These are phyloP conservation scores for Amanita pallidorosea DNA, from an alignment of 768 basidiomycete genomes.

Conservation along the genomic window DNA sequence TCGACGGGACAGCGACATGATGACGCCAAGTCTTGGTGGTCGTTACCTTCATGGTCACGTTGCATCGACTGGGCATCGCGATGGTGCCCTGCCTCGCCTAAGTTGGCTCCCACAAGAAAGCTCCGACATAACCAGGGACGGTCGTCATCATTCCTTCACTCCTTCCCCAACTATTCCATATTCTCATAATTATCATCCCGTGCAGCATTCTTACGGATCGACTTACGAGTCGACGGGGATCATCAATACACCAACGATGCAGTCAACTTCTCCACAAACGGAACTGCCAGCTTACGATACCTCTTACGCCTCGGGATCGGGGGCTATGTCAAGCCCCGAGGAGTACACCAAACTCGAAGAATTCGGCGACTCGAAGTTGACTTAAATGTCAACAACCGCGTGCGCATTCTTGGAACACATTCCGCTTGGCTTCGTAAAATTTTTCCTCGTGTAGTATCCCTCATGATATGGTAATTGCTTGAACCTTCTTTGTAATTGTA, in stretches of 20 bases:
- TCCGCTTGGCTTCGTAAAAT: slow-evolving; percentile 4
- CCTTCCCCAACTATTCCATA: slow-evolving; percentile 26
- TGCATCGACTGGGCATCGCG: slow-evolving; percentile 17
- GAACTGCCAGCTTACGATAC: slow-evolving; percentile 20
- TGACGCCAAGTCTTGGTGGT: slow-evolving; percentile 14
- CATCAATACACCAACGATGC: slow-evolving; percentile 24
- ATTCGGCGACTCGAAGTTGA: slow-evolving; percentile 26
- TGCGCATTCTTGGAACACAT: slow-evolving; percentile 6
- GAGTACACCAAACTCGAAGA: slow-evolving; percentile 33
- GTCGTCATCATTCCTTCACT: slow-evolving; percentile 20
- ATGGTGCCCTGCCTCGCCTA: slow-evolving; percentile 22
- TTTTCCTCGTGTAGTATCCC: not conserved
- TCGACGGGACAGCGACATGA: slow-evolving; percentile 20
- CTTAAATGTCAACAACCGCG: slow-evolving; percentile 2
- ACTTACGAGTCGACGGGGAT: slow-evolving; percentile 27
- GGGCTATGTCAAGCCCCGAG: slow-evolving; percentile 29
- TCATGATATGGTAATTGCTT: slow-evolving; percentile 1
- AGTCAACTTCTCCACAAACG: slow-evolving; percentile 18
- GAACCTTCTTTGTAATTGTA: not conserved
- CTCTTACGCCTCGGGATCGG: slow-evolving; percentile 21
- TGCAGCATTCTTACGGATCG: slow-evolving; percentile 26
- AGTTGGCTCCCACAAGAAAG: slow-evolving; percentile 28
- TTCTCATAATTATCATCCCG: slow-evolving; percentile 26
- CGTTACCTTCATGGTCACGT: slow-evolving; percentile 11
- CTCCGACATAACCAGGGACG: slow-evolving; percentile 20